Conservation (phyloP, 2,329 filamentous ascomycete genomes). For the Epichloe coenophiala region DNA sequence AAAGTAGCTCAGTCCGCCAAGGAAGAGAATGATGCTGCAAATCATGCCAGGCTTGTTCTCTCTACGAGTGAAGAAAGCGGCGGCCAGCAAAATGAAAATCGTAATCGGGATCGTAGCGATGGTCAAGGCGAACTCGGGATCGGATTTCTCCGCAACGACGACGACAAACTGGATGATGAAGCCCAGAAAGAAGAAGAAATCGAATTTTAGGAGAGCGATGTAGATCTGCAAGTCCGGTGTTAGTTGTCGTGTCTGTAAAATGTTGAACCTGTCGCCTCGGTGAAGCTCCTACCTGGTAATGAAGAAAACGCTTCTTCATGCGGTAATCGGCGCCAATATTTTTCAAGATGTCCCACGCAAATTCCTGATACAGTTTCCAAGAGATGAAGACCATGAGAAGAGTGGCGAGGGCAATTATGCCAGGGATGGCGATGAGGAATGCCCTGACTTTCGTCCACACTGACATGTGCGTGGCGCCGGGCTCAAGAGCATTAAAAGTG, state of each 20-base stretch:
- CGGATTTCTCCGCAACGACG: conserved; percentile 57
- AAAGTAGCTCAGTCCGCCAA: conserved; percentile 86
- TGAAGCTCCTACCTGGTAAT: conserved; percentile 63
- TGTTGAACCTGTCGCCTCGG: neutral
- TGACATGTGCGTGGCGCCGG: conserved; percentile 16
- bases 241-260: neutral
- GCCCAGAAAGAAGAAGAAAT: conserved; percentile 99
- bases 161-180: conserved; percentile 98
- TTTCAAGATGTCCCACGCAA: conserved; percentile 99
- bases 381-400: conserved; percentile 61
- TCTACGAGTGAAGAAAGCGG: conserved; percentile 70
- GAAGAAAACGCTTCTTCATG: conserved; percentile 92
- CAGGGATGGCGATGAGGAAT: conserved; percentile 74
- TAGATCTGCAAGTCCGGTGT: conserved; percentile 55
- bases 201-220: conserved; percentile 93
- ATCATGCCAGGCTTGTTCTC: conserved; percentile 73
- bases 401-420: conserved; percentile 65
- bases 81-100: conserved; percentile 72
- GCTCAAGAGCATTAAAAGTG: conserved; percentile 28
- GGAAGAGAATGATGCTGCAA: conserved; percentile 68
- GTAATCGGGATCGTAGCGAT: conserved; percentile 84
- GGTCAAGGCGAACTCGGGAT: conserved; percentile 73
- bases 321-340: conserved; percentile 94
- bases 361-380: conserved; percentile 96
- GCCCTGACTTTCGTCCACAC: conserved; percentile 61